Base-by-base conservation (phyloP, 1,139 yeast genomes). In the Tardiomyces digboiensis region DNA sequence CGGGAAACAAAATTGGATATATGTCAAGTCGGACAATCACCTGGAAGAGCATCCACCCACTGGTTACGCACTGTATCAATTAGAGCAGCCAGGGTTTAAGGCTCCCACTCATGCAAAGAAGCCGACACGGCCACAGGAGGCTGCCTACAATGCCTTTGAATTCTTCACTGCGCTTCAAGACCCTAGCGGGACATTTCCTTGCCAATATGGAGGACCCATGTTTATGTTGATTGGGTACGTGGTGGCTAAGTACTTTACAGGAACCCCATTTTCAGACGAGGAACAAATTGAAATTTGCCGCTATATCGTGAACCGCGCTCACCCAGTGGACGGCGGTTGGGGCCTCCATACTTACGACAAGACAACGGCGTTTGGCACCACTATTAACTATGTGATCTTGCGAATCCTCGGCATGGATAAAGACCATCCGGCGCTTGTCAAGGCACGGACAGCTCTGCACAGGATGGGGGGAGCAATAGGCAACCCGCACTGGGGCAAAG, bases 271-370 rank as follows among this genome's bases (percentile, higher is more conserved):
- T 29, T 82, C 91, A 0, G 79, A 78, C 38, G 81, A 78, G 23
- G 78, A 75, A 52, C 68, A 71, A 50, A 64, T 68, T 10, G 98
- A 93, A 61, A 67, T 93, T 61, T 78, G 83, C 36, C 72, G 97
- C 45, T 91, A 88, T 58, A 66, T 91, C 19, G 87, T 87, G 18
- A 93, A 93, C 59, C 76, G 86, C 0, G 82, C 97, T 0, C 96
- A 91, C 60, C 97, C 97, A 0, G 95, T 88, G 0, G 99, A 93
- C 64, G 99, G 99, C n/a, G 99, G 98, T 1, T 93, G 99, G 98
- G 98, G 97, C 0, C 71, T 93, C 42, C 97, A 91, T 59, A 77
- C 88, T 2, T 80, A 78, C 41, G 98, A 91, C 59, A 91, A 89
- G 60, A 82, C 94, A 7, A 93, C 98, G 0, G 93, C 93, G 53